These are phyloP conservation scores for Mycena belliarum DNA, from an alignment of 768 basidiomycete species.

Conservation along the genomic window DNA sequence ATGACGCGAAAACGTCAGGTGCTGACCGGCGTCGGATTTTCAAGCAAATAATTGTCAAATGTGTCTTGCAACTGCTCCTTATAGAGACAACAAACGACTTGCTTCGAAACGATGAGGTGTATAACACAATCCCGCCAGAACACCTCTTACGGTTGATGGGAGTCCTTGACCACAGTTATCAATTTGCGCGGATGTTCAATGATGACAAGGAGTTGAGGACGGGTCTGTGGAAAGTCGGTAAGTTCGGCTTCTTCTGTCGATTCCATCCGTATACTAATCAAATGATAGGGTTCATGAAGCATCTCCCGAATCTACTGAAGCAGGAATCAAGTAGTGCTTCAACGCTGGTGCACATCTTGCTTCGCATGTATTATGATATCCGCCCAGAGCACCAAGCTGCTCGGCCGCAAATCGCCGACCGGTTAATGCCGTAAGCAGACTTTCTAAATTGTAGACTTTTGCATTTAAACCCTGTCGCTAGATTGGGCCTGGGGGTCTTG, in stretches of 20 bases:
- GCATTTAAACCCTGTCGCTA: conserved; percentile 32
- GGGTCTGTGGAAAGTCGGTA: conserved; percentile 98
- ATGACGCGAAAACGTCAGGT: conserved; percentile 54
- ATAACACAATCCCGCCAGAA: conserved; percentile 90
- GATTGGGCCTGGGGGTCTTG: conserved; percentile 84
- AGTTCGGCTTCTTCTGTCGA: conserved; percentile 38
- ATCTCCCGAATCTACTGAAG: conserved; percentile 94
- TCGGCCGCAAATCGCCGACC: conserved; percentile 75
- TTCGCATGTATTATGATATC: conserved; percentile 92
- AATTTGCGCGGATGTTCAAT: conserved; percentile 96
- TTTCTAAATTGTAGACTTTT: too few species aligned
- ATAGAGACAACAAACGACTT: conserved; percentile 98
- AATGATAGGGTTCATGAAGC: conserved; percentile 93
- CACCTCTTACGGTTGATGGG: conserved; percentile 93
- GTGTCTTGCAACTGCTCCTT: conserved; percentile 91
- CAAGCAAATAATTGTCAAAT: conserved; percentile 99
- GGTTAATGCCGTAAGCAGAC: conserved; percentile 64
- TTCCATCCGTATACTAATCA: background rate
- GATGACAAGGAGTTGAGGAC: conserved; percentile 97
- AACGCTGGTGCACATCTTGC: conserved; percentile 87
- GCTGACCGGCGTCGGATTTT: conserved; percentile 82
- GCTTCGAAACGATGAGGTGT: conserved; percentile 88
- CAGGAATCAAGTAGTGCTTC: conserved; percentile 98
- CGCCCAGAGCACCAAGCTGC: conserved; percentile 86
- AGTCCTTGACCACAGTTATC: conserved; percentile 95